Evolutionary conservation across 805 yeast genomes (phyloP), one percentile per base, ranked within the genome.

Genomic region (Ascoidea tarda): DNA sequence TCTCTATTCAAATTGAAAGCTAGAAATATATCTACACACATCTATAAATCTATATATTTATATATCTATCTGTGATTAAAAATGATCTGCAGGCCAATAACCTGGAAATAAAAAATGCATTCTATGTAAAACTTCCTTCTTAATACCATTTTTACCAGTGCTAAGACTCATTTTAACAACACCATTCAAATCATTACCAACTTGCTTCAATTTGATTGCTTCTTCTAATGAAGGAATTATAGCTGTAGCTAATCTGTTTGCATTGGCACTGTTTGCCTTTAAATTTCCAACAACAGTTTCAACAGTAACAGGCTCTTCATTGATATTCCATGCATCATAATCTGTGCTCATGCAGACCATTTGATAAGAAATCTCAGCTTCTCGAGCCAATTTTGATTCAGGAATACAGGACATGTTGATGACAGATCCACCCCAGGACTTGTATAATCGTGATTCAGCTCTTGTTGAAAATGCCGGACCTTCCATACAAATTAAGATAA

Each of bases 271-370:
- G 70, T 93, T 93, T 55, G 96, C 93, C 63, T 79, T 78, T 64
- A 91, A 76, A 66, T 93, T 87, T 52, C 95, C 88, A 50, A 93
- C 89, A 47, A 93, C 96, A 5, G 95, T 85, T 70, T 90, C 97
- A n/a, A 93, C 98, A 6, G 98, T 90, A 49, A 93, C 99, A 2
- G 98, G 91, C 63, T 91, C 97, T 64, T 83, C 98, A 52, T 78
- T 80, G 62, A 84, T 95, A 64, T 89, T 86, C 99, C 99, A 93
- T 31, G 99, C 95, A 65, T 93, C 99, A 69, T 93, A 93, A 68
- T 93, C 99, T 4, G 99, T 93, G 1, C 96, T 84, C 99, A 93
- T 93, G 70, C 99, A 93, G 58, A 93, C 78, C 97, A 93, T 93
- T 69, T 91, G 98, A 70, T 93, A 93, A 33, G 96, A 77, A 58